phyloP scores from a whole-genome alignment of 2,329 filamentous ascomycete species.

The Diaporthe caulivora region DNA sequence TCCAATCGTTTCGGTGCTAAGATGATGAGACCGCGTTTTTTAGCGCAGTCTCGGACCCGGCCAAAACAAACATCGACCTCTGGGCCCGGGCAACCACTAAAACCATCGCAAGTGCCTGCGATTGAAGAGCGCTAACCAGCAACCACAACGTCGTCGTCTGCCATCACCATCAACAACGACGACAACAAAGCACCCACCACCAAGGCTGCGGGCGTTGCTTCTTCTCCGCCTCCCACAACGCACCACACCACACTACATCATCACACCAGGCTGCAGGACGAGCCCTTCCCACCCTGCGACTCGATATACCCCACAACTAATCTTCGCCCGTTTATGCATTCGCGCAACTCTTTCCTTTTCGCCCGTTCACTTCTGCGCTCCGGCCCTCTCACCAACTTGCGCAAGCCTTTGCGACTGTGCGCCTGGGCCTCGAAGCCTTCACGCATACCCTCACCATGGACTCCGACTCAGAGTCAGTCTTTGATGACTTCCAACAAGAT shows the following conservation, averaged over 20 bases:
- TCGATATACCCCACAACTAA: conserved; percentile 34
- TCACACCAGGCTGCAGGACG: conserved; percentile 23
- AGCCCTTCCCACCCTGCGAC: conserved; percentile 14
- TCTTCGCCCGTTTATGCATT: conserved; percentile 38
- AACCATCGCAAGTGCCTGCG: background rate
- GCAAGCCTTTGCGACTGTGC: conserved; percentile 27
- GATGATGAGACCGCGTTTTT: conserved; percentile 29
- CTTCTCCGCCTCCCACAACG: background rate
- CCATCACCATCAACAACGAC: conserved; percentile 4
- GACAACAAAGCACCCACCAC: conserved; percentile 2
- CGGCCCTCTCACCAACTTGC: conserved; percentile 17
- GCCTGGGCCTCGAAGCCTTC: conserved; percentile 34
- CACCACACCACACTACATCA: background rate
- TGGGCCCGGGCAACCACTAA: conserved; percentile 32
- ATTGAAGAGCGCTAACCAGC: conserved; percentile 19
- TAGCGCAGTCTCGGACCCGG: conserved; percentile 30
- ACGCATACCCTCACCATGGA: conserved; percentile 58
- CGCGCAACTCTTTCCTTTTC: conserved; percentile 5
- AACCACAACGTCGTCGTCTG: conserved; percentile 1
- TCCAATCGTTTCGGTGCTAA: conserved; percentile 23
- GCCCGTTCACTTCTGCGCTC: conserved; percentile 30
- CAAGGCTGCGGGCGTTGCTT: conserved; percentile 11
- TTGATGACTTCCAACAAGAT: conserved; percentile 59
- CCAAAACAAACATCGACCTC: conserved; percentile 32
- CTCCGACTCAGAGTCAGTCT: conserved; percentile 69